phyloP scores from a whole-genome alignment of 306 rosid species.

The Mucuna pruriens region DNA sequence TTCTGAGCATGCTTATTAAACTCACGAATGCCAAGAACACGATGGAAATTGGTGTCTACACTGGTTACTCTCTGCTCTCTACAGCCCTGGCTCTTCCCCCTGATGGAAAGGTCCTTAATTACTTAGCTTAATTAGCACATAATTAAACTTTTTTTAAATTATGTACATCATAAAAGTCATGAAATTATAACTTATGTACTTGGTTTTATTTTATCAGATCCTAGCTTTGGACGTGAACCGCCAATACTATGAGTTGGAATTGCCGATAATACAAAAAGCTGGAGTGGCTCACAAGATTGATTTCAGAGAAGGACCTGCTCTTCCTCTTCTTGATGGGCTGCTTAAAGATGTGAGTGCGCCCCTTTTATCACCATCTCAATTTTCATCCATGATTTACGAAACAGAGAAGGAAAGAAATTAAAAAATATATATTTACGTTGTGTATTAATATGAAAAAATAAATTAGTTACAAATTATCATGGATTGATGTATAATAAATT shows the following conservation, averaged over 20 bases:
- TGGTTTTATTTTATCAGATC: conserved; percentile 48
- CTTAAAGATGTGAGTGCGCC: conserved; percentile 57
- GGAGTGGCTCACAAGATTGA: conserved; percentile 87
- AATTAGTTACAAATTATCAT: too few relatives aligned
- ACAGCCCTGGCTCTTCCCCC: conserved; percentile 87
- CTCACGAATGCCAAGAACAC: conserved; percentile 86
- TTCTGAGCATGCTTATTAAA: conserved; percentile 77
- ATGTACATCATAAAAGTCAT: background rate
- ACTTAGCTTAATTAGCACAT: background rate
- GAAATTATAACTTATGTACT: background rate
- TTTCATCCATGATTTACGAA: background rate
- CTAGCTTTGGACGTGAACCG: conserved; percentile 86
- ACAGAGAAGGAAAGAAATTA: background rate
- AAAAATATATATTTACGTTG: background rate
- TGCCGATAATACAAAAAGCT: conserved; percentile 74
- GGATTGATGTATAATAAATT: too few relatives aligned
- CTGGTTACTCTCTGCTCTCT: conserved; percentile 90
- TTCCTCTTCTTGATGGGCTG: conserved; percentile 70
- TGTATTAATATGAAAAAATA: too few relatives aligned
- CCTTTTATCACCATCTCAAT: background rate
- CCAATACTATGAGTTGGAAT: conserved; percentile 80
- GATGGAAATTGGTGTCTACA: conserved; percentile 90
- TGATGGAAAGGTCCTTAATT: conserved; percentile 69
- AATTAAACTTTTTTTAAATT: background rate
- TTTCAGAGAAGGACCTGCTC: conserved; percentile 91